Evolutionary conservation across 2,329 filamentous ascomycete genomes (phyloP).

Genomic region (Clarireedia paspali): DNA sequence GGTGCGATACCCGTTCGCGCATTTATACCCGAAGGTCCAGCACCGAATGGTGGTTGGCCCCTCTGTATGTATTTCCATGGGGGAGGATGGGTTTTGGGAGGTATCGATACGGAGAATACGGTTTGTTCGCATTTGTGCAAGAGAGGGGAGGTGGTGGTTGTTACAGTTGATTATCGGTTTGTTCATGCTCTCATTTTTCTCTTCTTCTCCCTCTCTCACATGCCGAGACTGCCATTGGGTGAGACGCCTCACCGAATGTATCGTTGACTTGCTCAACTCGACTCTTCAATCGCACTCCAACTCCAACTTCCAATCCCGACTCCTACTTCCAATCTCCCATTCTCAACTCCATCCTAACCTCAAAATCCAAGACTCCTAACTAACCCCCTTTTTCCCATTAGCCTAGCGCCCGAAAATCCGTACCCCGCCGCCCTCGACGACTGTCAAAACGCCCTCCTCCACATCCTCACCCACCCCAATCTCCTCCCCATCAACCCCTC

Average conservation of each 20-base stretch:
- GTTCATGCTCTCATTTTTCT: neutral
- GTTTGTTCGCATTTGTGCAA: conserved; percentile 48
- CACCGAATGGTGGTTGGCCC: conserved; percentile 43
- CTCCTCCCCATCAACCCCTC: conserved; percentile 34
- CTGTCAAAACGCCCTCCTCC: conserved; percentile 47
- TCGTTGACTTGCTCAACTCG: too few relatives aligned
- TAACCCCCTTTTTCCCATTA: conserved; percentile 14
- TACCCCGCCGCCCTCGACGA: conserved; percentile 51
- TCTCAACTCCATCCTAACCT: too few relatives aligned
- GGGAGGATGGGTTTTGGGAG: conserved; percentile 52
- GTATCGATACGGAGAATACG: conserved; percentile 55
- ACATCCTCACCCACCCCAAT: conserved; percentile 34
- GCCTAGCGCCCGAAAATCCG: conserved; percentile 48
- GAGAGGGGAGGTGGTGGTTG: conserved; percentile 42
- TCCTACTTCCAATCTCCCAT: too few relatives aligned
- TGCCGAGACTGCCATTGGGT: too few relatives aligned
- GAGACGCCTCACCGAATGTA: too few relatives aligned
- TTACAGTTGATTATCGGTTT: conserved; percentile 47
- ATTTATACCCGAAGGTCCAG: conserved; percentile 41
- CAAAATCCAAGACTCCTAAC: neutral
- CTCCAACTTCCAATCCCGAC: too few relatives aligned
- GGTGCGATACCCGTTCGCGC: conserved; percentile 36
- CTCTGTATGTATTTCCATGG: conserved; percentile 50
- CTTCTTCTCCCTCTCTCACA: neutral
- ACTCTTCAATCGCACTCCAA: too few relatives aligned